phyloP scores from a whole-genome alignment of 148 eudicot genomes.

The Dysphania ambrosioides region DNA sequence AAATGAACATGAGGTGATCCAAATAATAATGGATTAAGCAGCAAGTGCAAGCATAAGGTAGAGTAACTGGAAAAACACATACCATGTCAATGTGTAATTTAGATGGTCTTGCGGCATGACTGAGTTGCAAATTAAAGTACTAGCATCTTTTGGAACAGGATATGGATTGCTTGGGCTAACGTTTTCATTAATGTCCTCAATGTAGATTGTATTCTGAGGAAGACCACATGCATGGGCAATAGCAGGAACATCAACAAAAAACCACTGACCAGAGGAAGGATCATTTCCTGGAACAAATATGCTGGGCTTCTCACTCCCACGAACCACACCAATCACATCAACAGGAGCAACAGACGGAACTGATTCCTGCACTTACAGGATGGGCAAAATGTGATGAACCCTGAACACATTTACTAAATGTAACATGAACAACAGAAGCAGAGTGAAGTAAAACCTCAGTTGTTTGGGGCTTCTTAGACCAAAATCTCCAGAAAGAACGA shows the following conservation, averaged over 20 bases:
- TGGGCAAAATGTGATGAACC: neutral
- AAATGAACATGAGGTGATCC: neutral
- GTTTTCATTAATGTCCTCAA: conserved; percentile 71
- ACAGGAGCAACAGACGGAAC: conserved; percentile 36
- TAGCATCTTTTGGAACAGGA: conserved; percentile 80
- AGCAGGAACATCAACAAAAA: conserved; percentile 91
- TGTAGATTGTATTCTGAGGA: conserved; percentile 65
- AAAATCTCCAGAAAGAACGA: conserved; percentile 64
- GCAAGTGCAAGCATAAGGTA: neutral
- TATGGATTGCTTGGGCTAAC: conserved; percentile 66
- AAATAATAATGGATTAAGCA: neutral
- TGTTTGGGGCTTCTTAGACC: conserved; percentile 54
- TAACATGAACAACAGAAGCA: conserved; percentile 14
- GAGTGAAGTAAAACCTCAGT: conserved; percentile 35
- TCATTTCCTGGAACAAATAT: conserved; percentile 92
- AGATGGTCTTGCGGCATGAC: conserved; percentile 99
- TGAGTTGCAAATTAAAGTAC: conserved; percentile 69
- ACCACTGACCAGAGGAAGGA: conserved; percentile 76
- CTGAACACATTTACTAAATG: neutral
- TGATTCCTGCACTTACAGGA: conserved; percentile 44
- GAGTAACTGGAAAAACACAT: conserved; percentile 27
- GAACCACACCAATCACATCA: conserved; percentile 81
- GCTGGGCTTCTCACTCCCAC: conserved; percentile 95
- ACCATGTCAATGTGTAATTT: conserved; percentile 81
- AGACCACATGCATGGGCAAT: conserved; percentile 62